A percentile compares a stretch with the other conserved stretches of the same genome.
Conservation (phyloP, 2,329 filamentous ascomycete species). For the Ophiostoma populinum region DNA sequence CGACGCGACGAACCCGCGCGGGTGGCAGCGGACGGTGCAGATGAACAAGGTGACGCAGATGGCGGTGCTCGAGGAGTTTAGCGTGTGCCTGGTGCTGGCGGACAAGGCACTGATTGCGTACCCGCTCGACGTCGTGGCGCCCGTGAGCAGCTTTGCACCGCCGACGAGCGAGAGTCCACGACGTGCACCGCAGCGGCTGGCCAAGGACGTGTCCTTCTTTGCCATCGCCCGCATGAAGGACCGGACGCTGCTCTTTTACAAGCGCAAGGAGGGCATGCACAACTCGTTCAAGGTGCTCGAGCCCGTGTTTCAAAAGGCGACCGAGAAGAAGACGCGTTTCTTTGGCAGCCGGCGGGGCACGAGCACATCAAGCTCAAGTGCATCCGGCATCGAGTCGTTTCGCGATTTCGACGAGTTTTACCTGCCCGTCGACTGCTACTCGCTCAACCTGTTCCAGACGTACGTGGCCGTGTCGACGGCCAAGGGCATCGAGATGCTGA, state of each 20-base stretch:
- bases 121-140: slow-evolving; percentile 70
- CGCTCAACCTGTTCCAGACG: slow-evolving; percentile 89
- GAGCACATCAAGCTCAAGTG: no score
- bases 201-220: slow-evolving; percentile 92
- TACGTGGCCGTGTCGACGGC: slow-evolving; percentile 83
- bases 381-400: slow-evolving; percentile 81
- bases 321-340: slow-evolving; percentile 60
- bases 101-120: slow-evolving; percentile 88
- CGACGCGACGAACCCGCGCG: slow-evolving; percentile 73
- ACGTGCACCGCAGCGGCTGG: slow-evolving; percentile 79
- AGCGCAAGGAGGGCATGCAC: slow-evolving; percentile 80
- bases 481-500: slow-evolving; percentile 89
- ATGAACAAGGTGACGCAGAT: slow-evolving; percentile 73
- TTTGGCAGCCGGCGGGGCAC: slow-evolving; percentile 39
- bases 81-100: slow-evolving; percentile 75
- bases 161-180: slow-evolving; percentile 54
- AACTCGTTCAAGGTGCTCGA: slow-evolving; percentile 96
- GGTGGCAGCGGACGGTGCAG: slow-evolving; percentile 71
- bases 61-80: slow-evolving; percentile 88
- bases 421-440: slow-evolving; percentile 86
- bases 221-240: slow-evolving; percentile 96
- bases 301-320: slow-evolving; percentile 83
- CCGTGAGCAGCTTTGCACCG: slow-evolving; percentile 41
- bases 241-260: slow-evolving; percentile 85
- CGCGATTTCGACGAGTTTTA: slow-evolving; percentile 98